A percentile compares a stretch with the other conserved stretches of the same genome.
Conservation (phyloP, 306 rosid species). For the Quillaja saponaria region DNA sequence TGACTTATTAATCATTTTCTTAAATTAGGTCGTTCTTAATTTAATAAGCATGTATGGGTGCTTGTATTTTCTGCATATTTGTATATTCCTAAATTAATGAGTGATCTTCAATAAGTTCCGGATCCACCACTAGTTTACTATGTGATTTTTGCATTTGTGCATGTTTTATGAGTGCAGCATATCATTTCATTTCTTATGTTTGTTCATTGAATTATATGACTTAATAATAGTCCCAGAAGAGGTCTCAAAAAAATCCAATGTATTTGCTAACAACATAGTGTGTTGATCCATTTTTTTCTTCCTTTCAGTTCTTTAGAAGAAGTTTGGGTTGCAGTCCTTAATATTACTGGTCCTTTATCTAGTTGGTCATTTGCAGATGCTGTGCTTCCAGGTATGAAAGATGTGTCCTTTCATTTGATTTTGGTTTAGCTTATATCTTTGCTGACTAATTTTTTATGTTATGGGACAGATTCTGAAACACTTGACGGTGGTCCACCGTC, state of each 20-base stretch:
- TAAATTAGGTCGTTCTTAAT: neutral
- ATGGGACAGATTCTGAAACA: constrained; percentile 68
- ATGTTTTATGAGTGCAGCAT: constrained; percentile 10
- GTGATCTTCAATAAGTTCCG: no score
- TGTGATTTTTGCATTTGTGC: neutral
- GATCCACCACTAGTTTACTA: neutral
- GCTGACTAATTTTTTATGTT: constrained; percentile 25
- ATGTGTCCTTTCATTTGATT: neutral
- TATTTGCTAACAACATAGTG: neutral
- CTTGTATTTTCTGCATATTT: constrained; percentile 4
- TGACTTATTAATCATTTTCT: constrained; percentile 1
- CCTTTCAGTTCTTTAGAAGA: constrained; percentile 76
- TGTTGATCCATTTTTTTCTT: constrained; percentile 22
- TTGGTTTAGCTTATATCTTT: constrained; percentile 16
- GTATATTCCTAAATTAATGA: neutral
- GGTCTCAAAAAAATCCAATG: neutral
- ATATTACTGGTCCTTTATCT: constrained; percentile 96
- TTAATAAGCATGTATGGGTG: no score
- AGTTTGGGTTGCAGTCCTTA: constrained; percentile 89
- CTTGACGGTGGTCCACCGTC: constrained; percentile 71
- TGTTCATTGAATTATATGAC: neutral
- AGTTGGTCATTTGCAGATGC: constrained; percentile 94
- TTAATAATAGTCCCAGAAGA: constrained; percentile 7
- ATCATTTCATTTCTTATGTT: neutral
- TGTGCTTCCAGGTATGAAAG: constrained; percentile 66